Percentiles rank a stretch among this genome's conserved stretches.
Conservation (phyloP, 352 stramenopile genomes). For the Phytopythium litorale region DNA sequence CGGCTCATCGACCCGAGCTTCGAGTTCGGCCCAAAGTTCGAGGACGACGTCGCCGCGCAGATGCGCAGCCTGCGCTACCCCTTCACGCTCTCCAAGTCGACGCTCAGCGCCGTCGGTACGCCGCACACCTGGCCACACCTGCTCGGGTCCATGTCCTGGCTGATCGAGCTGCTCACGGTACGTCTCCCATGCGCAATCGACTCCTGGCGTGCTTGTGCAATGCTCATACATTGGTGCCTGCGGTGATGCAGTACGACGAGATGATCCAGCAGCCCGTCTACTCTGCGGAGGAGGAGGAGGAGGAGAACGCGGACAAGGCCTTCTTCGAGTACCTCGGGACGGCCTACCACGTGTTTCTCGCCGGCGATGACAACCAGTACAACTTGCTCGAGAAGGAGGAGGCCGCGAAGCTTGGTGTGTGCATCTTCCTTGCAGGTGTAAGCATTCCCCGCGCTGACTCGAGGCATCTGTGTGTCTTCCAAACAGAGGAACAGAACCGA, state of each 20-base stretch:
- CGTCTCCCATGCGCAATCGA: slow-evolving; percentile 13
- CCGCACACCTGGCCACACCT: slow-evolving; percentile 96
- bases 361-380: slow-evolving; percentile 91
- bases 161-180: slow-evolving; percentile 93
- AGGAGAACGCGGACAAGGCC: slow-evolving; percentile 78
- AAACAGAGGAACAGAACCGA: slow-evolving; percentile 48
- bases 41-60: slow-evolving; percentile 68
- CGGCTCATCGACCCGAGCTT: slow-evolving; percentile 92
- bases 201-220: slow-evolving; percentile 5
- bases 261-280: slow-evolving; percentile 53
- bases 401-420: slow-evolving; percentile 40
- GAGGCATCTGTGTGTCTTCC: slow-evolving; percentile 2
- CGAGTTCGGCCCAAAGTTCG: slow-evolving; percentile 67
- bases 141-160: slow-evolving; percentile 95
- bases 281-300: slow-evolving; percentile 54
- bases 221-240: background rate
- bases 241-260: slow-evolving; percentile 73
- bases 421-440: background rate
- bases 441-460: background rate
- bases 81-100: slow-evolving; percentile 96
- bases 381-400: slow-evolving; percentile 83
- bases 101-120: slow-evolving; percentile 91
- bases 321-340: slow-evolving; percentile 95
- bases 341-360: slow-evolving; percentile 93
- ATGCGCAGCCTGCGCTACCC: slow-evolving; percentile 91